Evolutionary conservation across 73 alveolate genomes (phyloP).

Genomic region (Diophrys sp.): DNA sequence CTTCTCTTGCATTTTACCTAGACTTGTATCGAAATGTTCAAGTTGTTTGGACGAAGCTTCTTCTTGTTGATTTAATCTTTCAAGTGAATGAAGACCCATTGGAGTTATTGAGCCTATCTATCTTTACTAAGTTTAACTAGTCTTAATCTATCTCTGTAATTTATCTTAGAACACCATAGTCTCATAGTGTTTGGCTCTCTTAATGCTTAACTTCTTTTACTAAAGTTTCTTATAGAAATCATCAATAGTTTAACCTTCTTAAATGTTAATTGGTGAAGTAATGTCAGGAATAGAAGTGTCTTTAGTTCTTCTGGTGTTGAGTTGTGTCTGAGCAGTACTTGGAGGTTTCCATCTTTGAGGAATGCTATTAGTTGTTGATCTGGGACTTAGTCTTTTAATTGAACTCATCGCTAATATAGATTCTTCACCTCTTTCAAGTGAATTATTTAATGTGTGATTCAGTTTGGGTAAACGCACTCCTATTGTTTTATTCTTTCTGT

Average conservation of each 20-base stretch:
- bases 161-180: background rate
- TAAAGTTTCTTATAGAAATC: background rate
- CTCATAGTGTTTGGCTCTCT: background rate
- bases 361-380: no score
- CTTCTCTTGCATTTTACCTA: background rate
- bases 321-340: background rate
- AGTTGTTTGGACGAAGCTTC: no score
- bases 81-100: background rate
- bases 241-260: background rate
- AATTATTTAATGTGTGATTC: no score
- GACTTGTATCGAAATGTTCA: background rate
- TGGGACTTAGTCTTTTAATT: no score
- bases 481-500: slow-evolving; percentile 1
- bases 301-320: background rate
- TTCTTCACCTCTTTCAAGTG: background rate
- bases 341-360: no score
- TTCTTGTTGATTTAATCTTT: background rate
- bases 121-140: background rate
- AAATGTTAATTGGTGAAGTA: background rate
- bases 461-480: background rate
- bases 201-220: no score
- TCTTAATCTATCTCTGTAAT: no score
- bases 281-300: background rate
- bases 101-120: background rate
- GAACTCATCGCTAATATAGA: background rate